phyloP scores from a whole-genome alignment of 495 filamentous ascomycete genomes.

The Talaromyces adpressus region DNA sequence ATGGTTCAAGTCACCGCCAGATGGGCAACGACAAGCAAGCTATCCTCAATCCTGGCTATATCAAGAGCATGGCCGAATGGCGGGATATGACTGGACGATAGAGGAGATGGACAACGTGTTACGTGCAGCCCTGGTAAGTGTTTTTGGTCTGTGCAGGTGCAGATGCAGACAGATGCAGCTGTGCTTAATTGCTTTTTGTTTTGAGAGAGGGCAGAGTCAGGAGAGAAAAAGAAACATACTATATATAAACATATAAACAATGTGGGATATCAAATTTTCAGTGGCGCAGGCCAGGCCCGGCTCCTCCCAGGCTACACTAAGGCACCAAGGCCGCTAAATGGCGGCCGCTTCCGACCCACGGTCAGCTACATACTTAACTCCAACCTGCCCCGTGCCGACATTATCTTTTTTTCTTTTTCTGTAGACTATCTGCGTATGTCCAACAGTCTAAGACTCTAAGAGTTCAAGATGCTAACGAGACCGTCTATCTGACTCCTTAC shows the following conservation, averaged over 20 bases:
- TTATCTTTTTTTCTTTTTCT: neutral
- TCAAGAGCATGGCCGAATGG: slow-evolving; percentile 1
- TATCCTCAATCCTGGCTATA: slow-evolving; percentile 1
- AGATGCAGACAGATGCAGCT: too few species aligned
- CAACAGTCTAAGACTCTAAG: neutral
- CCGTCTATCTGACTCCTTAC: too few species aligned
- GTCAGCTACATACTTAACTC: too few species aligned
- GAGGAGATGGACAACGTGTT: neutral
- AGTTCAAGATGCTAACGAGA: too few species aligned
- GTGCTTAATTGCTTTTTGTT: neutral
- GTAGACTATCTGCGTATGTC: neutral
- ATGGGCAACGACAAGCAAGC: neutral
- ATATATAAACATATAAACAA: neutral
- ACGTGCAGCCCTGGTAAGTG: neutral
- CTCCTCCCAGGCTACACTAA: neutral
- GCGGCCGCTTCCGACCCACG: neutral
- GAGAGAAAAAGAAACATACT: slow-evolving; percentile 5
- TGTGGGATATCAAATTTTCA: slow-evolving; percentile 3
- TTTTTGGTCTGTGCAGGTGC: neutral
- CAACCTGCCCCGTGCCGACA: neutral
- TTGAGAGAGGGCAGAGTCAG: neutral
- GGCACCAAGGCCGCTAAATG: neutral
- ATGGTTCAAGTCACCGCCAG: neutral
- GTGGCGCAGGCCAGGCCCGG: slow-evolving; percentile 4
- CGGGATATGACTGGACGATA: slow-evolving; percentile 1